These are phyloP conservation scores for Colletotrichum australisinense DNA, from an alignment of 2,329 filamentous ascomycete species.

Conservation along the genomic window DNA sequence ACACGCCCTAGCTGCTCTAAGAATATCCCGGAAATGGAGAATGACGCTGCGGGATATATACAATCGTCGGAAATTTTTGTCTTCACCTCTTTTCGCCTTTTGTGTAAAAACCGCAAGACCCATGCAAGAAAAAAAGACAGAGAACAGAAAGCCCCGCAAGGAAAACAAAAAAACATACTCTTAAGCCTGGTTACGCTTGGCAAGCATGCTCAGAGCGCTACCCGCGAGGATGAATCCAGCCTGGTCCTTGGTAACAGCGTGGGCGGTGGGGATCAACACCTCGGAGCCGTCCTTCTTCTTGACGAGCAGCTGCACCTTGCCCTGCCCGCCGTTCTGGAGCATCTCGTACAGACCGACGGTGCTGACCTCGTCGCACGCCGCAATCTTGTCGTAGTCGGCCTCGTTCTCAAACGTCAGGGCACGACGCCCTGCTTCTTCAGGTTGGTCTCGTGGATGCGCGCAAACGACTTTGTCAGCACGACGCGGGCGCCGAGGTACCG, in stretches of 20 bases:
- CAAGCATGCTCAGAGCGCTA: constrained; percentile 90
- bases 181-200: constrained; percentile 59
- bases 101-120: constrained; percentile 1
- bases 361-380: constrained; percentile 83
- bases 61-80: constrained; percentile 18
- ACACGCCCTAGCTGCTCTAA: background rate
- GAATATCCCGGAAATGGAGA: constrained; percentile 3
- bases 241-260: constrained; percentile 91
- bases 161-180: too few species aligned
- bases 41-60: constrained; percentile 12
- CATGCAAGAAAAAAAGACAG: background rate
- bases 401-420: constrained; percentile 92
- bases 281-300: constrained; percentile 73
- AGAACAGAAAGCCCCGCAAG: background rate
- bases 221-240: constrained; percentile 92
- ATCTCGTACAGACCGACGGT: constrained; percentile 89
- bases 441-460: constrained; percentile 94
- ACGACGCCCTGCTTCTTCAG: constrained; percentile 98
- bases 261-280: constrained; percentile 80
- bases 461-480: constrained; percentile 88
- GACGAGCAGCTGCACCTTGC: constrained; percentile 77
- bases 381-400: constrained; percentile 86
- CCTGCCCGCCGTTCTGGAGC: constrained; percentile 80
- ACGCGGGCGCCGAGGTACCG: constrained; percentile 89
- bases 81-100: constrained; percentile 15